phyloP scores from a whole-genome alignment of 768 basidiomycete genomes.

The Kwoniella shandongensis region DNA sequence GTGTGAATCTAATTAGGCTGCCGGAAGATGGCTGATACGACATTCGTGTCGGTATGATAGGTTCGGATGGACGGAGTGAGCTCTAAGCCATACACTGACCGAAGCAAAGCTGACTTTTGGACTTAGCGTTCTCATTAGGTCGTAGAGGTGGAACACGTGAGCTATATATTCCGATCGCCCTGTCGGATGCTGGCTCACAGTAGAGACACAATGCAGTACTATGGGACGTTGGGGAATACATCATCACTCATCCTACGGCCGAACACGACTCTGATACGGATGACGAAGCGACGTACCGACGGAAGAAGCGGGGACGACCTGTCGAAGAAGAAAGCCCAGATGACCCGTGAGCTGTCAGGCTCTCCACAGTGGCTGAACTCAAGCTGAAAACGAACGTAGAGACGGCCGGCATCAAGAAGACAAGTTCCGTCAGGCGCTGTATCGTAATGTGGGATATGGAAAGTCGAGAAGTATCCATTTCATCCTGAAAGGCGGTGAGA shows the following conservation, averaged over 20 bases:
- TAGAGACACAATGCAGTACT: constrained; percentile 25
- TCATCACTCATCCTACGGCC: constrained; percentile 23
- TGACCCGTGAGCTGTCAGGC: constrained; percentile 19
- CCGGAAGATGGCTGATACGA: neutral
- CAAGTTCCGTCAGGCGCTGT: constrained; percentile 27
- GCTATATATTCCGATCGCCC: too few relatives aligned
- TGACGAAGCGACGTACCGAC: constrained; percentile 11
- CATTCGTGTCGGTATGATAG: constrained; percentile 1
- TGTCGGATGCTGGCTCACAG: neutral
- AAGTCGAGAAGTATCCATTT: constrained; percentile 40
- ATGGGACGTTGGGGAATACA: constrained; percentile 46
- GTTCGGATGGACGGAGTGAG: constrained; percentile 28
- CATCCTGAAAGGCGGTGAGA: constrained; percentile 35
- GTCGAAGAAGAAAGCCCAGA: constrained; percentile 8
- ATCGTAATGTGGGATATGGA: constrained; percentile 5
- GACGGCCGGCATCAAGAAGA: constrained; percentile 35
- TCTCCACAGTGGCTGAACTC: too few relatives aligned
- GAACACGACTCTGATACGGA: constrained; percentile 28
- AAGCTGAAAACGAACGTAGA: neutral
- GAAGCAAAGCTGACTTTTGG: neutral
- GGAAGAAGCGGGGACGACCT: constrained; percentile 14
- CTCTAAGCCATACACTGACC: neutral
- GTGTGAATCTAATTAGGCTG: constrained; percentile 4
- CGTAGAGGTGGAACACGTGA: constrained; percentile 29
- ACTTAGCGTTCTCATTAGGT: constrained; percentile 33